phyloP scores from a whole-genome alignment of 1,284 basidiomycete species.

The Rhodotorula sp. region DNA sequence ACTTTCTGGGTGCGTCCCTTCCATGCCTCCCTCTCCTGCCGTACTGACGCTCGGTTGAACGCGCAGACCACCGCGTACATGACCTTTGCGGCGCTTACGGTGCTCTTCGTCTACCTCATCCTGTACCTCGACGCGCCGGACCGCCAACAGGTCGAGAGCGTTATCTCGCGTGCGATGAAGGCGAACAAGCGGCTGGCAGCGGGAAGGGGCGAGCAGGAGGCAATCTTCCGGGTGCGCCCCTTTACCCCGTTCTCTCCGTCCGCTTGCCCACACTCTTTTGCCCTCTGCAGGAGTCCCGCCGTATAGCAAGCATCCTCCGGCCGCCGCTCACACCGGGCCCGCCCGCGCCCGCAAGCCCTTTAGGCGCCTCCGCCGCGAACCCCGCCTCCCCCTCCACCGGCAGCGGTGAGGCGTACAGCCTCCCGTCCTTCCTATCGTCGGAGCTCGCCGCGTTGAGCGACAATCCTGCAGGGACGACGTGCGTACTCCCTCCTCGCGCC shows the following conservation, averaged over 20 bases:
- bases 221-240: background rate
- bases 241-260: too few relatives aligned
- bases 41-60: background rate
- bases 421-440: background rate
- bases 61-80: constrained; percentile 13
- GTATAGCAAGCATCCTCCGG: background rate
- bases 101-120: constrained; percentile 11
- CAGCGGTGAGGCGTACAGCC: background rate
- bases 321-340: background rate
- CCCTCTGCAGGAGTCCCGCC: constrained; percentile 7
- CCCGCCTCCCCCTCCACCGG: background rate
- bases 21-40: too few relatives aligned
- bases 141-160: background rate
- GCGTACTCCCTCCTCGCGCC: background rate
- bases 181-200: background rate
- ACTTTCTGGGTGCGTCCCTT: background rate
- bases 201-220: background rate
- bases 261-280: too few relatives aligned
- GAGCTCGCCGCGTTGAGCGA: background rate
- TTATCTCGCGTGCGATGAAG: constrained; percentile 7
- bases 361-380: background rate
- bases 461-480: background rate
- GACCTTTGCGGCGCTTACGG: constrained; percentile 1
- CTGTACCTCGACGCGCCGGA: constrained; percentile 6
- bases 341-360: background rate